Conservation (phyloP, 805 yeast species). For the Torulaspora indica region DNA sequence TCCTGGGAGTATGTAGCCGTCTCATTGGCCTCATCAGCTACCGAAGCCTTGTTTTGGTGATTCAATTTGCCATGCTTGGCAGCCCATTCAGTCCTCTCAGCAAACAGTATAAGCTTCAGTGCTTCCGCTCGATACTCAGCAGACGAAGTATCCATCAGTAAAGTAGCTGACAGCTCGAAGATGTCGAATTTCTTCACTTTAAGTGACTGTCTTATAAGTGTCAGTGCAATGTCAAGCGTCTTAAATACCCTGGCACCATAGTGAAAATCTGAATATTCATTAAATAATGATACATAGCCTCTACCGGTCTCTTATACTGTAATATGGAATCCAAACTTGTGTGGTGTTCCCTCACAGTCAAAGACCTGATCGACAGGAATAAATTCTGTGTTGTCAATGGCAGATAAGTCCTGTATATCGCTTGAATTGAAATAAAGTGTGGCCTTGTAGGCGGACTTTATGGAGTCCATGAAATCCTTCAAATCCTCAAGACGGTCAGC, state of each 20-base stretch:
- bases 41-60: background rate
- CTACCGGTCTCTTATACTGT: background rate
- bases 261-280: background rate
- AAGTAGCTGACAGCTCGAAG: too few species aligned
- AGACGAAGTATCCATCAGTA: constrained; percentile 1
- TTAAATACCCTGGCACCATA: background rate
- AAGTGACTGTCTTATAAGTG: background rate
- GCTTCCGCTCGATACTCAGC: constrained; percentile 11
- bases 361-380: constrained; percentile 29
- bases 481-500: constrained; percentile 15
- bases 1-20: too few species aligned
- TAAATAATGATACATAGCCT: background rate
- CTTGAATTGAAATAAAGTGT: constrained; percentile 21
- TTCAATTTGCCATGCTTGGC: background rate
- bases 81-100: constrained; percentile 4
- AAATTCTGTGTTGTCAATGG: constrained; percentile 12
- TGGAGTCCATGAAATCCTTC: background rate
- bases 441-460: constrained; percentile 10
- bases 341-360: constrained; percentile 22
- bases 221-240: background rate
- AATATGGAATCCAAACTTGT: constrained; percentile 22
- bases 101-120: constrained; percentile 10
- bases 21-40: background rate
- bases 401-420: background rate
- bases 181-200: background rate